Conservation (phyloP, 202 grass and related monocot genomes). For the Panicum hallii region DNA sequence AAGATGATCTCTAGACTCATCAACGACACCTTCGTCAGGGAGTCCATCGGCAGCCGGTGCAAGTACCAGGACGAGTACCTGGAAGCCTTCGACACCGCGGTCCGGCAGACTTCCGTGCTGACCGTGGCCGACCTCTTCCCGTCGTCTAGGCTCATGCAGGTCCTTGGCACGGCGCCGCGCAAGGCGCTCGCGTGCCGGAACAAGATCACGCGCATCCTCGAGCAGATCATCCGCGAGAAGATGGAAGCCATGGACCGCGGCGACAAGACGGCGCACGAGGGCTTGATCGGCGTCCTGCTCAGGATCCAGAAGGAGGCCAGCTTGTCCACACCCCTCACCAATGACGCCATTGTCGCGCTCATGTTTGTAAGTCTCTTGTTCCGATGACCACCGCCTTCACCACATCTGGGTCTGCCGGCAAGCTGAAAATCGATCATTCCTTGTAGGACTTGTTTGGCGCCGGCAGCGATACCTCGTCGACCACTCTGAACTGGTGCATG, state of each 20-base stretch:
- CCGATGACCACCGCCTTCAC: not conserved
- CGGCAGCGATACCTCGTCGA: slow-evolving; percentile 43
- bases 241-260: not conserved
- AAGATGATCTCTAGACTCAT: not conserved
- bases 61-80: slow-evolving; percentile 45
- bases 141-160: slow-evolving; percentile 36
- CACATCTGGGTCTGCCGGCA: no score
- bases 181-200: not conserved
- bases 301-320: slow-evolving; percentile 17
- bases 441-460: slow-evolving; percentile 42
- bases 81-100: not conserved
- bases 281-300: slow-evolving; percentile 35
- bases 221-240: slow-evolving; percentile 37
- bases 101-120: not conserved
- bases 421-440: no score
- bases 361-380: slow-evolving; percentile 39
- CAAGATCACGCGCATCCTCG: not conserved
- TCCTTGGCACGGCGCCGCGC: not conserved
- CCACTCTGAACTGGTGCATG: slow-evolving; percentile 48
- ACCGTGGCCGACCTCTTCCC: slow-evolving; percentile 45
- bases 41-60: slow-evolving; percentile 43
- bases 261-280: not conserved
- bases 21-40: slow-evolving; percentile 26
- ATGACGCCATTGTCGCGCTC: not conserved
- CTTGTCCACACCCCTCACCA: slow-evolving; percentile 11